These are phyloP conservation scores for Trichoderma arundinaceum DNA, from an alignment of 2,329 filamentous ascomycete genomes.

Conservation along the genomic window DNA sequence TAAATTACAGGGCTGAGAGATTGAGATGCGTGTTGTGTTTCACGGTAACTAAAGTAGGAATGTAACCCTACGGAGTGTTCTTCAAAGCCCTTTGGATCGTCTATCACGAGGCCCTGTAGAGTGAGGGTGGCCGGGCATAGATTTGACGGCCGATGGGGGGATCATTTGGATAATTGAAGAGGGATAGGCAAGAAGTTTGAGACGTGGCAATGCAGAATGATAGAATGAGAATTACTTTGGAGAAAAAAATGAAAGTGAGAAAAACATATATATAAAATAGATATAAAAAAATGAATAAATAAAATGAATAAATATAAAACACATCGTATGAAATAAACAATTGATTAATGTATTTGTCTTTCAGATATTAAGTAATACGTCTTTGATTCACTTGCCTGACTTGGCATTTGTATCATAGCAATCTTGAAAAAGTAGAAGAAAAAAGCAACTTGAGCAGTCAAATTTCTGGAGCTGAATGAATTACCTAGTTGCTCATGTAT, in stretches of 20 bases:
- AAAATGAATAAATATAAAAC: background rate
- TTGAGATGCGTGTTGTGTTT: background rate
- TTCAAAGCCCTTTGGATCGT: background rate
- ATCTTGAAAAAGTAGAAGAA: background rate
- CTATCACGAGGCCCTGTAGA: background rate
- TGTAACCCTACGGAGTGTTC: background rate
- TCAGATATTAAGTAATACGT: background rate
- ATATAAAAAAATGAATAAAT: background rate
- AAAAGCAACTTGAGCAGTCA: background rate
- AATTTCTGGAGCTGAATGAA: background rate
- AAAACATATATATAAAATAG: background rate
- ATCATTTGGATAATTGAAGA: background rate
- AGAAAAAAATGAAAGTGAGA: background rate
- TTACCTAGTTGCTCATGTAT: background rate
- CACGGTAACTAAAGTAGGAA: background rate
- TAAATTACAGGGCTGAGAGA: background rate
- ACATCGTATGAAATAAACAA: background rate
- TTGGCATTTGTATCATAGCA: background rate
- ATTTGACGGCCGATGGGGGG: conserved; percentile 17
- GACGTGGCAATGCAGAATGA: background rate
- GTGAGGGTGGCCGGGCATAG: background rate
- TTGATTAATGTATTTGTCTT: background rate
- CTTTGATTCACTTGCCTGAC: background rate
- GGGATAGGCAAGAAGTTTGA: background rate
- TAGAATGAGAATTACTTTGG: background rate